Evolutionary conservation across 805 yeast species (phyloP).

Genomic region (Yarrowia osloensis): DNA sequence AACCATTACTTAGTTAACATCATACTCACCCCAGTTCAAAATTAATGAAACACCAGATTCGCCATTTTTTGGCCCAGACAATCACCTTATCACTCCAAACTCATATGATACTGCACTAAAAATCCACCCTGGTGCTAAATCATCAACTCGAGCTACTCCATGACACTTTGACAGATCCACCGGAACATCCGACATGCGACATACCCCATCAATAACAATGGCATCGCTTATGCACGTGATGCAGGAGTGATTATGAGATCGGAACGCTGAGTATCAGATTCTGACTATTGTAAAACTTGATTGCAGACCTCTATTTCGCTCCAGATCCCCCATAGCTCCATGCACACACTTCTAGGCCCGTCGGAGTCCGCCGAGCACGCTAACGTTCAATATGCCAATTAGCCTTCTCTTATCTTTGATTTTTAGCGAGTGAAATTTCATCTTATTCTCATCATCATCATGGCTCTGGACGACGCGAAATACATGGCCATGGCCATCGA

Average conservation of each 20-base stretch:
- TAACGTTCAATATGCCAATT: not conserved
- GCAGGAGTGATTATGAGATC: not conserved
- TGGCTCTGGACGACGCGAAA: conserved; percentile 35
- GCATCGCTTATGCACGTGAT: not conserved
- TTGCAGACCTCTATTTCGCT: not conserved
- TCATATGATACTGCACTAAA: too few species aligned
- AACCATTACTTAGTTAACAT: too few species aligned
- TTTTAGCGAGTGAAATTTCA: not conserved
- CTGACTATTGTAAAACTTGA: not conserved
- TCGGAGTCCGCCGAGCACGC: not conserved
- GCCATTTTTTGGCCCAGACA: too few species aligned
- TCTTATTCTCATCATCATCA: conserved; percentile 20
- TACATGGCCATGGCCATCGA: conserved; percentile 41
- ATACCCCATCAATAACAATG: not conserved
- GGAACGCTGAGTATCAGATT: too few species aligned
- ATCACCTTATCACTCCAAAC: too few species aligned
- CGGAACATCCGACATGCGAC: too few species aligned
- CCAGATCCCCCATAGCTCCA: not conserved
- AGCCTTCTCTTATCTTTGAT: not conserved
- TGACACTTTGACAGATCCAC: too few species aligned
- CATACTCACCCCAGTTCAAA: too few species aligned
- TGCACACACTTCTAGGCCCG: not conserved
- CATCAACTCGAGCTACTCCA: too few species aligned
- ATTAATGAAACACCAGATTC: too few species aligned
- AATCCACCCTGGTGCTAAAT: too few species aligned